Base-by-base conservation (phyloP, 2,329 filamentous ascomycete genomes). In the Colletotrichum coccodes region DNA sequence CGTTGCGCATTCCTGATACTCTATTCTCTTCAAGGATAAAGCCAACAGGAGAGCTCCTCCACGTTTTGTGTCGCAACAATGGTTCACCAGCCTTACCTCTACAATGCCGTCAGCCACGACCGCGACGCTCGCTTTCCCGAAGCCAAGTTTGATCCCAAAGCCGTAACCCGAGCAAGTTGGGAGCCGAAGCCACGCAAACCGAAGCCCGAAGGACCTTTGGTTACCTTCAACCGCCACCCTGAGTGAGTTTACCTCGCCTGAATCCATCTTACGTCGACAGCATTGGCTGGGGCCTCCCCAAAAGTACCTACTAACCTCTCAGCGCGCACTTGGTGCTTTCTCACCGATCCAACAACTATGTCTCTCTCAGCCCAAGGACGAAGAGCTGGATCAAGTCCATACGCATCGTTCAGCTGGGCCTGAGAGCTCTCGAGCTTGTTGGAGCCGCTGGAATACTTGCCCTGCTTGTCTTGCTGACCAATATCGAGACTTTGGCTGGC, bases 201-300 rank as follows among this genome's bases (percentile, higher is more conserved):
- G 47, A 91, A 92, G 84, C 87, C 86, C 50, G 85, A 92, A 60
- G 94, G 94, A 0, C 94, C 94, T 14, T 82, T 97, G 71, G 82
- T 98, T 71, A 88, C 92, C 68, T 92, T 97, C 84, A 96, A 97
- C 79, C 87, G 89, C 66, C 95, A 97, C 79, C 94, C 95, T 1
- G 94, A 98, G 91, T 94, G 86, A 76, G 90, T 82, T 21, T 12
- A 32, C 30, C 26, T 21, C 42, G 21, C 26, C 47, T 16, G 14
- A 16, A n/a, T 46, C 11, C 16, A 34, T 28, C 28, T 28, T 32
- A 8, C 47, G n/a, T 7, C 16, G 18, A n/a, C 16, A 12, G 26
- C 23, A 7, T 28, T 14, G 14, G 14, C 6, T 9, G 28, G 21
- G 8, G 23, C 8, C 2, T 11, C 23, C 2, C 23, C 5, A 46